phyloP scores from a whole-genome alignment of 2,329 filamentous ascomycete genomes.

The Ascochyta pisi region DNA sequence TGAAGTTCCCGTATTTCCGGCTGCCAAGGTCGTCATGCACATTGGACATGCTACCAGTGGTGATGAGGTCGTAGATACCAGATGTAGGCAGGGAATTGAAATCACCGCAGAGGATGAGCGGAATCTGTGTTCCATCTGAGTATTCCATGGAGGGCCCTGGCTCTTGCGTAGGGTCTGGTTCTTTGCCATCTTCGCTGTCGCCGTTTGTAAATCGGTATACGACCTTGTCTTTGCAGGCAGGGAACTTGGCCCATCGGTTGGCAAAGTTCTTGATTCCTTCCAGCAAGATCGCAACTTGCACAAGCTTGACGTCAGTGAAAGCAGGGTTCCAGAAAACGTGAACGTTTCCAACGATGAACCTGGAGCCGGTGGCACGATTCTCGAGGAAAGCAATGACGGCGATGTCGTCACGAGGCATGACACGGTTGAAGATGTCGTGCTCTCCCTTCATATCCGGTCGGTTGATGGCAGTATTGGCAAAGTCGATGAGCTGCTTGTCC shows the following conservation, averaged over 20 bases:
- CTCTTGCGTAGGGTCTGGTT: constrained; percentile 63
- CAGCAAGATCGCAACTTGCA: constrained; percentile 95
- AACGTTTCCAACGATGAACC: constrained; percentile 90
- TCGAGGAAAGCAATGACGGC: constrained; percentile 91
- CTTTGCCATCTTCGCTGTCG: constrained; percentile 57
- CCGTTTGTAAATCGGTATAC: constrained; percentile 57
- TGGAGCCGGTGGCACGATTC: constrained; percentile 86
- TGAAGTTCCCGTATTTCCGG: constrained; percentile 92
- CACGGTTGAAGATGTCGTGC: constrained; percentile 96
- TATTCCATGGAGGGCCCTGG: constrained; percentile 88
- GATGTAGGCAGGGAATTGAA: constrained; percentile 91
- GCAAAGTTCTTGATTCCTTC: constrained; percentile 87
- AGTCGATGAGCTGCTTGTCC: constrained; percentile 94
- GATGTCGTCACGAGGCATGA: constrained; percentile 98
- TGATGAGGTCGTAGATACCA: constrained; percentile 89
- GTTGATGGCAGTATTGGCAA: constrained; percentile 89
- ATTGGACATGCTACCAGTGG: constrained; percentile 77
- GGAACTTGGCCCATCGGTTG: constrained; percentile 81
- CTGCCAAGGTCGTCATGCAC: constrained; percentile 81
- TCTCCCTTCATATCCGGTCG: constrained; percentile 96
- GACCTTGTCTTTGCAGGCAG: constrained; percentile 81
- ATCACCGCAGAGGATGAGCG: constrained; percentile 89
- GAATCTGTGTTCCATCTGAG: constrained; percentile 83
- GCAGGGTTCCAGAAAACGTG: constrained; percentile 95
- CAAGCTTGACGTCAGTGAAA: constrained; percentile 91